Conservation (phyloP, 2,329 filamentous ascomycete genomes). For the Arthrobotrys sphaeroides region DNA sequence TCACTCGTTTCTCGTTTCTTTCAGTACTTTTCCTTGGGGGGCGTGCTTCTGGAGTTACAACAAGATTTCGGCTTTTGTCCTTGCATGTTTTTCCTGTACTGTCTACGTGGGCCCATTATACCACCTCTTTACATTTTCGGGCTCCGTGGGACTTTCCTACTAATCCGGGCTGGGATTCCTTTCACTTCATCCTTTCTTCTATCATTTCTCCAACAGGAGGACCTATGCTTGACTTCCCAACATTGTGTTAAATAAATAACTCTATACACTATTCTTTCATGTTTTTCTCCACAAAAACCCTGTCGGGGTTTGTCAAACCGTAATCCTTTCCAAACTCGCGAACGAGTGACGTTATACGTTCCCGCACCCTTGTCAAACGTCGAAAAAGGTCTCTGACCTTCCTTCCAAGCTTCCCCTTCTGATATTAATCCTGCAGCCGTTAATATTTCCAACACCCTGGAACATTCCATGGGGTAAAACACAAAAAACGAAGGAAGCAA, state of each 20-base stretch:
- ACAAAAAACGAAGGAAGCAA: conserved; percentile 31
- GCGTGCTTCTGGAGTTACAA: conserved; percentile 52
- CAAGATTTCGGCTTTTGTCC: conserved; percentile 52
- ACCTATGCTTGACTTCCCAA: background rate
- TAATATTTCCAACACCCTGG: conserved; percentile 51
- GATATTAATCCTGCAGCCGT: conserved; percentile 33
- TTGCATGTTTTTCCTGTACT: conserved; percentile 28
- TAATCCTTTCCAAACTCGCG: background rate
- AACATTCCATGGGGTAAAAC: conserved; percentile 34
- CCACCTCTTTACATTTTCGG: conserved; percentile 26
- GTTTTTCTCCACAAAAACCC: background rate
- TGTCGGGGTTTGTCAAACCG: background rate
- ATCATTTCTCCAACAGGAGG: conserved; percentile 4
- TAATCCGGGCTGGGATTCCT: conserved; percentile 35
- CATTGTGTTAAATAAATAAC: conserved; percentile 32
- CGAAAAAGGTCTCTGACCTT: background rate
- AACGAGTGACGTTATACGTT: conserved; percentile 40
- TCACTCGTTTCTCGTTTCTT: conserved; percentile 25
- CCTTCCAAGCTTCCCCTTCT: conserved; percentile 36
- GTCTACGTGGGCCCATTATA: conserved; percentile 39
- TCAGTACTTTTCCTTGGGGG: conserved; percentile 33
- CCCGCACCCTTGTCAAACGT: conserved; percentile 21
- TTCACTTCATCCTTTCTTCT: conserved; percentile 41
- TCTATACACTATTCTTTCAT: conserved; percentile 36
- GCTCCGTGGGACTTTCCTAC: conserved; percentile 32